A percentile compares a stretch with the other conserved stretches of the same genome.
phyloP scores from a whole-genome alignment of 2,329 filamentous ascomycete species.

The Talaromyces marneffei region DNA sequence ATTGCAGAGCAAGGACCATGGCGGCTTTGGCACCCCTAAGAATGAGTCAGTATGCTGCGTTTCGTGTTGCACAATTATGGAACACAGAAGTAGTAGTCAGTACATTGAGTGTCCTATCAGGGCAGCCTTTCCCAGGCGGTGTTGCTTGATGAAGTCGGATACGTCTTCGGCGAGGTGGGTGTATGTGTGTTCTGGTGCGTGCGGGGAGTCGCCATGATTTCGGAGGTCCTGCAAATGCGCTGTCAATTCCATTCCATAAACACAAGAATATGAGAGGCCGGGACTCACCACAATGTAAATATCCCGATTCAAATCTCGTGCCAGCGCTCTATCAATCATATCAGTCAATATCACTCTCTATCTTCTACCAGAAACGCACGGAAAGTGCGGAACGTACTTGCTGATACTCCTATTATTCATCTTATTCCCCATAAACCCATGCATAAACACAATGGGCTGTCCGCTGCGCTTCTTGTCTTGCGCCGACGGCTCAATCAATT shows the following conservation, averaged over 20 bases:
- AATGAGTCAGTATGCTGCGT: constrained; percentile 6
- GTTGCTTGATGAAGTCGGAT: constrained; percentile 66
- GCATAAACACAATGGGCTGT: constrained; percentile 75
- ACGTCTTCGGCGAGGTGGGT: constrained; percentile 75
- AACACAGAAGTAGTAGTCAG: constrained; percentile 20
- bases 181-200: constrained; percentile 72
- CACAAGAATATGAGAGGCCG: too few species aligned
- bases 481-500: constrained; percentile 32
- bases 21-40: constrained; percentile 83
- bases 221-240: constrained; percentile 63
- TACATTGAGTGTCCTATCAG: constrained; percentile 94
- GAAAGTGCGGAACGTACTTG: constrained; percentile 60
- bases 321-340: constrained; percentile 57
- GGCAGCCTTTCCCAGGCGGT: constrained; percentile 63
- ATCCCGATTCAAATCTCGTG: constrained; percentile 70
- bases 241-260: neutral
- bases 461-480: constrained; percentile 25
- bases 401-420: constrained; percentile 92
- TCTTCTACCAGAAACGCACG: neutral
- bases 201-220: constrained; percentile 89
- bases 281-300: constrained; percentile 70
- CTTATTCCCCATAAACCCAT: constrained; percentile 91
- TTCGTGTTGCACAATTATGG: neutral
- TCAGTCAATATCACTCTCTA: neutral
- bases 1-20: constrained; percentile 74